These are phyloP conservation scores for Penicillium odoratum DNA, from an alignment of 495 filamentous ascomycete species.

Conservation along the genomic window DNA sequence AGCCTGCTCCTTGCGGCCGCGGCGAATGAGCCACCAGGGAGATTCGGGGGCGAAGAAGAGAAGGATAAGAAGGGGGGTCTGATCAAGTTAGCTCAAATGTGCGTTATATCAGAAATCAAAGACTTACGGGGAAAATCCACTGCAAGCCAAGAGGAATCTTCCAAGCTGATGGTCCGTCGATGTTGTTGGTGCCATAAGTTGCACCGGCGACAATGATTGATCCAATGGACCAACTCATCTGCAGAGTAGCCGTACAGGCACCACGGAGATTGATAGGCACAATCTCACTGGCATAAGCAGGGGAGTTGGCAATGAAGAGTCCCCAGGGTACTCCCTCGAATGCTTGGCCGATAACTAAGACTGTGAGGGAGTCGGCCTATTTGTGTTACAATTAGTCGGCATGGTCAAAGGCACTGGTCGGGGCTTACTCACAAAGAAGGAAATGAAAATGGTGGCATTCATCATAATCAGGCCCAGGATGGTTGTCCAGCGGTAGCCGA, in stretches of 20 bases:
- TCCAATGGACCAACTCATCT: constrained; percentile 77
- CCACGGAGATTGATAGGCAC: constrained; percentile 68
- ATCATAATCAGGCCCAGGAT: constrained; percentile 50
- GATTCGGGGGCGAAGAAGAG: constrained; percentile 71
- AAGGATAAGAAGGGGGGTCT: constrained; percentile 64
- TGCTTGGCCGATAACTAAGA: constrained; percentile 64
- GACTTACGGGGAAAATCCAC: constrained; percentile 70
- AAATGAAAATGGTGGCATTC: constrained; percentile 64
- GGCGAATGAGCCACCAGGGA: constrained; percentile 80
- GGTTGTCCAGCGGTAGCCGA: constrained; percentile 62
- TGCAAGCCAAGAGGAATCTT: constrained; percentile 68
- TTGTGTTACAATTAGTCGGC: constrained; percentile 57
- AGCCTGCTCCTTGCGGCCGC: constrained; percentile 63
- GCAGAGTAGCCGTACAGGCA: constrained; percentile 75
- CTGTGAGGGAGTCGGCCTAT: constrained; percentile 55
- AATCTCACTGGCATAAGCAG: constrained; percentile 81
- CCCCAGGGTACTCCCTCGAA: constrained; percentile 77
- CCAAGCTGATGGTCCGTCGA: constrained; percentile 65
- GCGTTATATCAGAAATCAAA: not conserved
- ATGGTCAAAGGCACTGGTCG: constrained; percentile 63
- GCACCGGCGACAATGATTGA: constrained; percentile 67
- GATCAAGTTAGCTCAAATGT: constrained; percentile 46
- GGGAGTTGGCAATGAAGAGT: constrained; percentile 73
- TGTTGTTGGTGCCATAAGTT: constrained; percentile 55
- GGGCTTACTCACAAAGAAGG: constrained; percentile 71